Percentiles rank a stretch among this genome's conserved stretches.
Evolutionary conservation across 345 rosid species (phyloP).

Genomic region (Hibiscus trionum): DNA sequence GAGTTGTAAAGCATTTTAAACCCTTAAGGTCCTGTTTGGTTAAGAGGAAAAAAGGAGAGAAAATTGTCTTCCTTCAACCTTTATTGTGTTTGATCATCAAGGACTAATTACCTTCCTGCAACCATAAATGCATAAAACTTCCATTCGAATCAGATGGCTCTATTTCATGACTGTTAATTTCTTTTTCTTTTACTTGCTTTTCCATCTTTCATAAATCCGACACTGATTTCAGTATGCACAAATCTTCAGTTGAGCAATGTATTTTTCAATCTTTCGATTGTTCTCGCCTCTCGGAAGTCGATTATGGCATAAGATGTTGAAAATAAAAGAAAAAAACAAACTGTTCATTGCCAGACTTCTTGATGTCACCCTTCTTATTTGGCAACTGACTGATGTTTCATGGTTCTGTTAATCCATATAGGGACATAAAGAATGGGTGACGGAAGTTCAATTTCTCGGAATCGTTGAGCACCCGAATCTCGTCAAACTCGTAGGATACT

Average conservation of each 20-base stretch:
- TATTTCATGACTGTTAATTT: background rate
- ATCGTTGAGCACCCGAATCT: constrained; percentile 71
- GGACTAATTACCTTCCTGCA: background rate
- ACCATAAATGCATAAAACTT: background rate
- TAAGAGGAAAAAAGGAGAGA: background rate
- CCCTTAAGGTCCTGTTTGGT: background rate
- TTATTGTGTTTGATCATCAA: background rate
- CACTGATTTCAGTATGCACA: background rate
- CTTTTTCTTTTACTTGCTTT: background rate
- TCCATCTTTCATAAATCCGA: background rate
- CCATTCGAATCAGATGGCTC: background rate
- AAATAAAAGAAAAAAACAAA: background rate
- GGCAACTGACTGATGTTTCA: background rate
- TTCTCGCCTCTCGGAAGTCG: background rate
- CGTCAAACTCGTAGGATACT: constrained; percentile 81
- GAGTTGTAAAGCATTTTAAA: background rate
- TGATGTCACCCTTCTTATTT: background rate
- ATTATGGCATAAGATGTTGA: background rate
- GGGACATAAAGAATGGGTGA: constrained; percentile 95
- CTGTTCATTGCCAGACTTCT: background rate
- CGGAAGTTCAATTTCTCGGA: constrained; percentile 83
- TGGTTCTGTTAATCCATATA: constrained; percentile 15
- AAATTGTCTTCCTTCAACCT: background rate
- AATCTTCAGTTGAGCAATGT: too few species aligned
- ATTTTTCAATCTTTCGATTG: background rate